Percentiles rank a stretch among this genome's conserved stretches.
These are phyloP conservation scores for Nephelium lappaceum DNA, from an alignment of 345 rosid genomes.

Conservation along the genomic window DNA sequence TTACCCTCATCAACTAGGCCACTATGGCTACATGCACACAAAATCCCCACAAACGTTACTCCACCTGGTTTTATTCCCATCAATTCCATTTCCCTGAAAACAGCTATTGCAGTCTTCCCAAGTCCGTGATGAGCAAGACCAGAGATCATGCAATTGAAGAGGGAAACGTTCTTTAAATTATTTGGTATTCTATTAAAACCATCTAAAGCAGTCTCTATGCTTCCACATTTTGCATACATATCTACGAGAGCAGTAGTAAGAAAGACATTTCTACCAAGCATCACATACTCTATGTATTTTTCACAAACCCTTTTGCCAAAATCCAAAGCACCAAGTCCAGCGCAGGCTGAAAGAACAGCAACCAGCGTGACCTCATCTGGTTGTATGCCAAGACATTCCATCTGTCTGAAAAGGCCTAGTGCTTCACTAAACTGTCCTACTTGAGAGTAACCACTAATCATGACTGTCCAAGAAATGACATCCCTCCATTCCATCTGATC, in stretches of 20 bases:
- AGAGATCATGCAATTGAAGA: constrained; percentile 59
- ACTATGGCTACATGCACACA: constrained; percentile 60
- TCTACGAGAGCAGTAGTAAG: constrained; percentile 53
- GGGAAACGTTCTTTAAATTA: constrained; percentile 33
- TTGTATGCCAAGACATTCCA: constrained; percentile 40
- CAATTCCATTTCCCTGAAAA: constrained; percentile 51
- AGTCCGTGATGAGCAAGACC: constrained; percentile 64
- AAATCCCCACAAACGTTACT: constrained; percentile 56
- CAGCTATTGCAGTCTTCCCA: constrained; percentile 37
- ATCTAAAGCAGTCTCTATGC: constrained; percentile 40
- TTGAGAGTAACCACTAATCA: constrained; percentile 63
- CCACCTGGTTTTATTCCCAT: constrained; percentile 44
- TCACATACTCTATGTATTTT: constrained; percentile 37
- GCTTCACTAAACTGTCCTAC: constrained; percentile 49
- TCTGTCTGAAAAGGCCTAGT: constrained; percentile 41
- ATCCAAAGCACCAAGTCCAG: constrained; percentile 57
- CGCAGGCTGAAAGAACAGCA: constrained; percentile 56
- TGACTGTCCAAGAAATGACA: constrained; percentile 58
- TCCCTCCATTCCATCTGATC: constrained; percentile 51
- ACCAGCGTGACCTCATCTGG: constrained; percentile 61
- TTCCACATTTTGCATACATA: constrained; percentile 68
- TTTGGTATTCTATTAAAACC: constrained; percentile 37
- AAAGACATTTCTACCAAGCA: constrained; percentile 36
- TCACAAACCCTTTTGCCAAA: constrained; percentile 43
- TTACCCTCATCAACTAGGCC: constrained; percentile 54